Base-by-base conservation (phyloP, 2,329 filamentous ascomycete species). In the Pseudocercospora musae region DNA sequence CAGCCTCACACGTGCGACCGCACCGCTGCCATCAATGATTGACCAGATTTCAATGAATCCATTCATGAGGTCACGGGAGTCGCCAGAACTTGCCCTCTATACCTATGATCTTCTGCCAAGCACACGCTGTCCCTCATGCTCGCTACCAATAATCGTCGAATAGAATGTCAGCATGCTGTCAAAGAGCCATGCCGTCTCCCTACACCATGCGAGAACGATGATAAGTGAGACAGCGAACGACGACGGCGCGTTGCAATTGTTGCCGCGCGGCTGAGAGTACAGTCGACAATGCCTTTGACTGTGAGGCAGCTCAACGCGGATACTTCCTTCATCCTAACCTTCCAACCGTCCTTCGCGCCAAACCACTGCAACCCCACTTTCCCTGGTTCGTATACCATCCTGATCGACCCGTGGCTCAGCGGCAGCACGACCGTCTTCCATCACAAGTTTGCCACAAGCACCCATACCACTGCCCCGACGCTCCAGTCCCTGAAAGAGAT, bases 381-480 rank as follows among this genome's bases (percentile, higher is more conserved):
- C 29, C 79, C 80, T 11, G 79, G 79, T 56, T 81, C 83, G 3
- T 91, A 89, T 74, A 86, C 84, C 15, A 83, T 92, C 58, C 81
- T 92, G 44, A 76, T 92, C 56, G 89, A 93, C 72, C 89, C 90
- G 3, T 91, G 88, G 86, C 80, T 91, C 31, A 79, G 80, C 10
- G 86, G 87, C 0, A 77, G 83, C 3, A 85, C 86, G 10, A 84
- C 83, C 58, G 83, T 88, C 65, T 80, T 85, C 69, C 85, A 86
- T 69, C 79, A 84, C 27, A 82, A 80, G 70, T 87, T 90, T 73
- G 87, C 86, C 20, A 82, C 81, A 42, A 82, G 86, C 1, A 80
- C 80, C 50, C 86, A 86, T 65, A 85, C 79, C 48, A 74, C 80
- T 18, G 78, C 79, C 25, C 78, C 86, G 50, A 86, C 83, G 66